A percentile compares a stretch with the other conserved stretches of the same genome.
Evolutionary conservation across 2,329 filamentous ascomycete genomes (phyloP).

Genomic region (Periconia digitata): DNA sequence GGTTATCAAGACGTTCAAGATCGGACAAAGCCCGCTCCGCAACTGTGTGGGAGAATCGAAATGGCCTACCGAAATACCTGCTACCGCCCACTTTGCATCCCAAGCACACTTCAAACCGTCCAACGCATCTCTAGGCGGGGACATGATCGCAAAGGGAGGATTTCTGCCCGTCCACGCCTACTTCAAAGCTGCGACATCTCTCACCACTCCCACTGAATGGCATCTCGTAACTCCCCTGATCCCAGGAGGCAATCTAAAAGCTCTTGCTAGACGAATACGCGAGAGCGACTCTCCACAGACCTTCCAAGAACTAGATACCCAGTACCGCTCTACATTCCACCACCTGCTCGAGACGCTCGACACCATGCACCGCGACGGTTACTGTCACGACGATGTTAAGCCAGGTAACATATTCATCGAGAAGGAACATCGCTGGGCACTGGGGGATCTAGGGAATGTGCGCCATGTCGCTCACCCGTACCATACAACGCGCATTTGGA

Average conservation of each 20-base stretch:
- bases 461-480: slow-evolving; percentile 33
- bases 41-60: slow-evolving; percentile 20
- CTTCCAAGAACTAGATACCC: slow-evolving; percentile 22
- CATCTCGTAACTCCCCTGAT: slow-evolving; percentile 16
- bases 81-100: slow-evolving; percentile 22
- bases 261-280: slow-evolving; percentile 6
- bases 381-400: slow-evolving; percentile 44
- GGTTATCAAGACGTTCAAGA: slow-evolving; percentile 30
- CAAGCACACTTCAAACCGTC: not conserved
- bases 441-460: slow-evolving; percentile 42
- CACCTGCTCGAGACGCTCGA: slow-evolving; percentile 24
- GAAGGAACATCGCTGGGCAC: slow-evolving; percentile 25
- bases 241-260: slow-evolving; percentile 14
- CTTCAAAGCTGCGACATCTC: slow-evolving; percentile 17
- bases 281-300: not conserved
- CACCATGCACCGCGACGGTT: slow-evolving; percentile 29
- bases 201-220: slow-evolving; percentile 10
- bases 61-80: slow-evolving; percentile 34
- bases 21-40: slow-evolving; percentile 25
- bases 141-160: slow-evolving; percentile 1
- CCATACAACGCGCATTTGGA: slow-evolving; percentile 25
- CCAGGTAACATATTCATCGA: slow-evolving; percentile 36
- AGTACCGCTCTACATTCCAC: slow-evolving; percentile 32
- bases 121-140: not conserved
- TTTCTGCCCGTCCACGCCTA: slow-evolving; percentile 21